Evolutionary conservation across 768 basidiomycete genomes (phyloP).

Genomic region (Leccinum fibrillosum): DNA sequence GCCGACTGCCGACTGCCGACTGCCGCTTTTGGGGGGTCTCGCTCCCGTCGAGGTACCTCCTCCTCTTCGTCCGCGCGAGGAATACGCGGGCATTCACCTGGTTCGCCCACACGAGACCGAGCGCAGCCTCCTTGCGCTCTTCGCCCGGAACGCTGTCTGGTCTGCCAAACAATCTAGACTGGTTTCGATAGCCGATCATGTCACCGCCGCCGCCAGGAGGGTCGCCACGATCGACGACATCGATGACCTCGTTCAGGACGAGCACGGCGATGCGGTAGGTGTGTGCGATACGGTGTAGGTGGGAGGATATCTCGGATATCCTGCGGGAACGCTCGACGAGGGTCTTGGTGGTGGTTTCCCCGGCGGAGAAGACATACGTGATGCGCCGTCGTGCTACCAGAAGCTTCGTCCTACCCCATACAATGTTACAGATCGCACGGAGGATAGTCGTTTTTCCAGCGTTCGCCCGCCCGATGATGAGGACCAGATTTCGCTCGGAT

Average conservation of each 20-base stretch:
- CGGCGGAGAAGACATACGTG: constrained; percentile 30
- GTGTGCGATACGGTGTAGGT: constrained; percentile 69
- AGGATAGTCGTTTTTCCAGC: too few species aligned
- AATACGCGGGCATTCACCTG: constrained; percentile 84
- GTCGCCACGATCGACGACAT: constrained; percentile 53
- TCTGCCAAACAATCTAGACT: constrained; percentile 74
- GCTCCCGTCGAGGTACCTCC: constrained; percentile 48
- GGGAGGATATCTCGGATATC: constrained; percentile 61
- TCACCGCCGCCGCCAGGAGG: constrained; percentile 8
- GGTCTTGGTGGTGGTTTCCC: constrained; percentile 55
- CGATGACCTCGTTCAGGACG: constrained; percentile 86
- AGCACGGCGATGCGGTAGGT: constrained; percentile 67
- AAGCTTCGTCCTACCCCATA: too few species aligned
- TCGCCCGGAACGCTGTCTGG: constrained; percentile 57
- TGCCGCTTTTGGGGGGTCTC: constrained; percentile 28
- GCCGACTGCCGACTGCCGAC: background rate
- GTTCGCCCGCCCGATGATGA: too few species aligned
- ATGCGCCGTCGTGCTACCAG: too few species aligned
- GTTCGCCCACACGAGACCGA: constrained; percentile 94
- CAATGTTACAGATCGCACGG: too few species aligned
- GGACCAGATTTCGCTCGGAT: too few species aligned
- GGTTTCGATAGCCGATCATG: constrained; percentile 60
- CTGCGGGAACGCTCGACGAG: constrained; percentile 72
- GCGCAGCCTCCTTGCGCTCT: constrained; percentile 69
- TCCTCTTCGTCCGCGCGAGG: constrained; percentile 71